phyloP scores from a whole-genome alignment of 2,329 filamentous ascomycete species.

The Calcarisporium arbuscula region DNA sequence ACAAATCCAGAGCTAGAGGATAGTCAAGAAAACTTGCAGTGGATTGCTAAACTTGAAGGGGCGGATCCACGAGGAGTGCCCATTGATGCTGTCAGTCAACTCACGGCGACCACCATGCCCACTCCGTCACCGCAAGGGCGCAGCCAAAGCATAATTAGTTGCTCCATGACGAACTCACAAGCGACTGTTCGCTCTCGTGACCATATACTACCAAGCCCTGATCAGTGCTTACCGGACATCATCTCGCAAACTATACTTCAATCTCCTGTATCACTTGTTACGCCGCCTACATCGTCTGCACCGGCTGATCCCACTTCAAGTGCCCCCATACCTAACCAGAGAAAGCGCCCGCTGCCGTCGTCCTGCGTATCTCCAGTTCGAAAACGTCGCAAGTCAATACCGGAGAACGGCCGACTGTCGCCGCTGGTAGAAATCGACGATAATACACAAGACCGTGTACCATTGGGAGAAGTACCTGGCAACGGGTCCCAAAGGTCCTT shows the following conservation, averaged over 20 bases:
- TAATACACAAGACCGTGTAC: too few relatives aligned
- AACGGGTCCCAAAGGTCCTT: too few relatives aligned
- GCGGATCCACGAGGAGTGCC: conserved; percentile 40
- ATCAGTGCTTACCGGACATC: too few relatives aligned
- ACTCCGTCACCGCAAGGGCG: conserved; percentile 25
- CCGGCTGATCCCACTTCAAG: background rate
- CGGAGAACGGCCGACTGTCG: background rate
- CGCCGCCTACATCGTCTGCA: conserved; percentile 10
- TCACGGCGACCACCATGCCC: conserved; percentile 31
- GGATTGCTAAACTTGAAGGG: conserved; percentile 54
- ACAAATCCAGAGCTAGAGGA: conserved; percentile 44
- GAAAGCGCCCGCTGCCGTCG: conserved; percentile 3
- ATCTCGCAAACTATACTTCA: too few relatives aligned
- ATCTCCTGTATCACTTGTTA: conserved; percentile 4
- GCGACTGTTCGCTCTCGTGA: too few relatives aligned
- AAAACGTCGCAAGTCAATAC: conserved; percentile 14
- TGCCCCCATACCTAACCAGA: conserved; percentile 5
- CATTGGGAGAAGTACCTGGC: too few relatives aligned
- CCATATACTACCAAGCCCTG: too few relatives aligned
- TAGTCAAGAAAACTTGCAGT: conserved; percentile 53
- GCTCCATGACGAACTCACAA: too few relatives aligned
- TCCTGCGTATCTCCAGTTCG: conserved; percentile 3
- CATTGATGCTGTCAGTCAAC: conserved; percentile 39
- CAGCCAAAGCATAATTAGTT: too few relatives aligned
- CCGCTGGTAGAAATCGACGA: too few relatives aligned